Evolutionary conservation across 129 eudicot genomes (phyloP).

Genomic region (Centella asiatica): DNA sequence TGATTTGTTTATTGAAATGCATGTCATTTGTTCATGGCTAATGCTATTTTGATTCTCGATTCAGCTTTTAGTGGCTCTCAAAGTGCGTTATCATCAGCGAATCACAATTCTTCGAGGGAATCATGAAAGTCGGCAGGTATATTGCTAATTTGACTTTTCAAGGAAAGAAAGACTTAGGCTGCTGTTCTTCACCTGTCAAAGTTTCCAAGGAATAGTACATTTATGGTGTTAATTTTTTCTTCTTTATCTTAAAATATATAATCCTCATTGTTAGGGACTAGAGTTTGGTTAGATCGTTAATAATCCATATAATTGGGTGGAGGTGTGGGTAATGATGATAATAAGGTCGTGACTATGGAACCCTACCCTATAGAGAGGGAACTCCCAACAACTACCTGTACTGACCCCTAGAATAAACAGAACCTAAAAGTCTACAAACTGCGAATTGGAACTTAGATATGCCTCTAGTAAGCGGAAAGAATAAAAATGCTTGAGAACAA

Average conservation of each 20-base stretch:
- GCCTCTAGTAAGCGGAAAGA: not conserved
- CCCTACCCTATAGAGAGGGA: too few species aligned
- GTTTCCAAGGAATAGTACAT: too few species aligned
- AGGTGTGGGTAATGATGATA: too few species aligned
- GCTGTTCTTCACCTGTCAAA: too few species aligned
- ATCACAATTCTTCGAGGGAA: conserved; percentile 88
- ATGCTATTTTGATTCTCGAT: conserved; percentile 2
- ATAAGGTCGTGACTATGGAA: too few species aligned
- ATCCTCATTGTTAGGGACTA: too few species aligned
- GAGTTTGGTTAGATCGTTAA: too few species aligned
- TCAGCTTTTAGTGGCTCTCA: conserved; percentile 87
- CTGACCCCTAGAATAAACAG: not conserved
- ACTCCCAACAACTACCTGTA: not conserved
- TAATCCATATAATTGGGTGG: too few species aligned
- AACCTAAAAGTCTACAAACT: not conserved
- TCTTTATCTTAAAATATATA: too few species aligned
- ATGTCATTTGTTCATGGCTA: not conserved
- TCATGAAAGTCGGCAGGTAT: conserved; percentile 93
- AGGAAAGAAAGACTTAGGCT: too few species aligned
- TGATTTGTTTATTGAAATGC: conserved; percentile 1
- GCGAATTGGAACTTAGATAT: not conserved
- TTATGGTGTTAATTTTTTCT: too few species aligned
- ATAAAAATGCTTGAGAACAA: not conserved
- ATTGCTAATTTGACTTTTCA: not conserved
- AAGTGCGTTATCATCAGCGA: conserved; percentile 81